Base-by-base conservation (phyloP, 495 filamentous ascomycete genomes). In the Pyrenula aspistea region DNA sequence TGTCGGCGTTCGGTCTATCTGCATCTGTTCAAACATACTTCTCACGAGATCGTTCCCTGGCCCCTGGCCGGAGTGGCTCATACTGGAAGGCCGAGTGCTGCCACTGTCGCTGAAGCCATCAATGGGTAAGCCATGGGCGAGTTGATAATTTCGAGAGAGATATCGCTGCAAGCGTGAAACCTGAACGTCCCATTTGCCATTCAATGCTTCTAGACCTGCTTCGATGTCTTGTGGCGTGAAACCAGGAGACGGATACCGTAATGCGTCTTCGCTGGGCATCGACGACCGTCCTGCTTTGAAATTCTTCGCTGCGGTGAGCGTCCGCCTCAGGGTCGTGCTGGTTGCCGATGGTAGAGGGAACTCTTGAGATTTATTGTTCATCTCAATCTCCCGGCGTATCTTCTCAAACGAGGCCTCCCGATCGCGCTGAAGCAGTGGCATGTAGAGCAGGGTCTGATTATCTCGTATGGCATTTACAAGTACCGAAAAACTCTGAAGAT, bases 401-500 rank as follows among this genome's bases (percentile, higher is more conserved):
- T 77, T 79, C 53, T 82, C 80, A 52, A 89, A 75, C 0, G 86
- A 83, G 55, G 76, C 70, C 15, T 70, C 65, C 49, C 84, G 77
- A 56, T 87, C 84, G 48, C 75, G 71, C 31, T 79, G 77, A 83
- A 90, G 87, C 12, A 64, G 68, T 10, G 87, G 84, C 15, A 91
- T 73, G 55, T 79, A 82, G 21, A 87, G 61, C 2, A 91, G 64
- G 1, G 80, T 79, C 12, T 75, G 76, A 61, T 91, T 91, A 19
- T 77, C 76, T 57, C 85, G 78, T 12, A 91, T 67, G 10, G 84
- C 77, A 62, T 89, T 86, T 24, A 91, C 82, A 12, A 91, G 69
- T 3, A 87, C 84, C 1, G 87, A 89, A 60, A 91, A 86, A 2
- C 85, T 88, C 57, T 86, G 82, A 2, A 91, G 77, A 54, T 83